Base-by-base conservation (phyloP, 1,139 yeast genomes). In the Zygosaccharomyces pseudobailii region DNA sequence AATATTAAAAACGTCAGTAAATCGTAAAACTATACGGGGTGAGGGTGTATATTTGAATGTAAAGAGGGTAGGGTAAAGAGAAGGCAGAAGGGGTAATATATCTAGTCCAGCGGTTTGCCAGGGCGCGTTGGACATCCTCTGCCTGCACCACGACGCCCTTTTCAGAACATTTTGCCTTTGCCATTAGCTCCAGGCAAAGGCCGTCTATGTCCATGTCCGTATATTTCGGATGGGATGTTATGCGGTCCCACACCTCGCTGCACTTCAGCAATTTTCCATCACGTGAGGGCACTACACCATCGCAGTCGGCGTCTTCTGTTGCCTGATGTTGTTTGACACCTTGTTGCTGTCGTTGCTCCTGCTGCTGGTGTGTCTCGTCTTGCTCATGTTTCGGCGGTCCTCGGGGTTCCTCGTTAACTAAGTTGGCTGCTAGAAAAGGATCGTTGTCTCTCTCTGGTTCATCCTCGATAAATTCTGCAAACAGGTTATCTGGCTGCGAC, bases 131-230 rank as follows among this genome's bases (percentile, higher is more conserved):
- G 32, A 92, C 92, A 62, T 89, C 97, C 30, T 75, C 71, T 47
- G 86, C 84, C 53, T 85, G 82, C 30, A 92, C 79, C 33, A 92
- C 94, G 28, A 86, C 97, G 10, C 97, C 97, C 48, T 75, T 73
- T 62, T 90, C 97, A 4, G 95, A 84, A 71, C 98, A 92, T 68
- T 88, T 89, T n/a, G 97, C 97, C 75, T 90, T 92, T 36, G 82
- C 71, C 69, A 90, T 84, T 64, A 92, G 76, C 68, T 92, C 98
- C 35, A 71, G 67, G 74, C 98, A 92, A 62, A 92, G 76, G 2
- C 96, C 94, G 65, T 90, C 97, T 55, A 92, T 89, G 67, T 92
- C 97, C 48, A 92, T 74, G 52, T 90, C 96, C 5, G 94, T 82
- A 67, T 90, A 92, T 65, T 85, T 82, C 31, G 98, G 97, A 73